Base-by-base conservation (phyloP, 257 asterid species). In the Fraxinus pennsylvanica region DNA sequence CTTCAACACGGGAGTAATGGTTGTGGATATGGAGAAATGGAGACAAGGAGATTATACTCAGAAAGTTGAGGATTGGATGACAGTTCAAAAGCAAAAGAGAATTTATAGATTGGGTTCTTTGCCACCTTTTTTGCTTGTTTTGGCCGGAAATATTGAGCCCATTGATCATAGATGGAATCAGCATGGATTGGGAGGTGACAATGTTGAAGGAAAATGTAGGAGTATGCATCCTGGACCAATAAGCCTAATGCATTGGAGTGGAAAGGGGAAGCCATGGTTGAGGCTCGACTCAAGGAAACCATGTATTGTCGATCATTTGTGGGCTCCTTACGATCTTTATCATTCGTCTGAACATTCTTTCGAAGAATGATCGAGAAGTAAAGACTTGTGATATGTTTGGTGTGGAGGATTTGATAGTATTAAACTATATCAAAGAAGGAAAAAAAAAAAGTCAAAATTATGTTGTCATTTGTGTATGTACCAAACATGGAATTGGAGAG, bases 211-310 rank as follows among this genome's bases (percentile, higher is more conserved):
- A 17, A 80, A 80, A 54, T 68, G 76, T 36, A 74, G 80, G 43
- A 80, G 39, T 9, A 39, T 80, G 63, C 90, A 86, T 35, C 90
- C 86, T 21, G 90, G 88, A 0, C 85, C 88, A 0, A 80, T 86
- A 36, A 86, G 88, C 15, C 41, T 86, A 0, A 76, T 86, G n/a
- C 90, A 86, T 72, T 86, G 90, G 90, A 86, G 90, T 82, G 90
- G 90, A 29, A 86, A 86, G 6, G 88, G 88, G 21, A 86, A 86
- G 74, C 90, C 90, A 9, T 86, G 90, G 88, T 63, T 84, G 50
- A 79, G 88, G 77, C 72, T 86, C 80, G 88, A 86, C 72, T 81
- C 88, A 10, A 80, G 90, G 41, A 80, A 57, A 67, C 88, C 88
- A 10, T 87, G 90, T 21, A 78, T 50, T 61, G 88, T 87, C 25